These are phyloP conservation scores for Teratosphaeria gauchensis DNA, from an alignment of 2,329 filamentous ascomycete genomes.

Conservation along the genomic window DNA sequence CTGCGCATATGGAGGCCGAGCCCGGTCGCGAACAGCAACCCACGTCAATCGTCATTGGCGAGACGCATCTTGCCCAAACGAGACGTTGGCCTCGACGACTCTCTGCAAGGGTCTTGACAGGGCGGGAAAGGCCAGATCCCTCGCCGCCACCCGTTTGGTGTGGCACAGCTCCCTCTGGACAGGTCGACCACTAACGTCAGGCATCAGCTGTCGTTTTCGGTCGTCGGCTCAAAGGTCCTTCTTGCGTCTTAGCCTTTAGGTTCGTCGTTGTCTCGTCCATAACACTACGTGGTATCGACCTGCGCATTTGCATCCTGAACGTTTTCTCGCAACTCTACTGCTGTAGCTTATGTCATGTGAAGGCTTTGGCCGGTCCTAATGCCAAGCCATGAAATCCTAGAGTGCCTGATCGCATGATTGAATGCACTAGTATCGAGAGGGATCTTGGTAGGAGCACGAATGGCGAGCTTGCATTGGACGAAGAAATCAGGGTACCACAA, in stretches of 20 bases:
- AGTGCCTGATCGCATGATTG: too few relatives aligned
- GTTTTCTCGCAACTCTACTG: neutral
- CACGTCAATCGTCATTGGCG: neutral
- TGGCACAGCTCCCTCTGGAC: neutral
- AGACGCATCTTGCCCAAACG: neutral
- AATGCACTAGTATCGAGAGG: too few relatives aligned
- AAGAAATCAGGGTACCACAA: neutral
- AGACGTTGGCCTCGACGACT: neutral
- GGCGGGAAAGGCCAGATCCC: neutral
- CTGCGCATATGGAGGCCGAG: neutral
- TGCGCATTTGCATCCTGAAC: neutral
- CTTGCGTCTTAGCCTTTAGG: neutral
- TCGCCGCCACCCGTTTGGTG: neutral
- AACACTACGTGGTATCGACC: neutral
- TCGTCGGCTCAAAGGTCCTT: neutral
- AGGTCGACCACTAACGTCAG: neutral
- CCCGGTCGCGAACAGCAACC: neutral
- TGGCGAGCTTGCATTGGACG: neutral
- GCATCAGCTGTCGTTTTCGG: neutral
- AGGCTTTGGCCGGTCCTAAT: neutral
- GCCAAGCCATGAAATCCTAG: neutral
- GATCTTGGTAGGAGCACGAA: neutral
- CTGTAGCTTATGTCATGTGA: neutral
- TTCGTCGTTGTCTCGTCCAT: too few relatives aligned
- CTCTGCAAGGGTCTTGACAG: neutral